These are phyloP conservation scores for Ophiocordyceps australis DNA, from an alignment of 2,329 filamentous ascomycete species.

Conservation along the genomic window DNA sequence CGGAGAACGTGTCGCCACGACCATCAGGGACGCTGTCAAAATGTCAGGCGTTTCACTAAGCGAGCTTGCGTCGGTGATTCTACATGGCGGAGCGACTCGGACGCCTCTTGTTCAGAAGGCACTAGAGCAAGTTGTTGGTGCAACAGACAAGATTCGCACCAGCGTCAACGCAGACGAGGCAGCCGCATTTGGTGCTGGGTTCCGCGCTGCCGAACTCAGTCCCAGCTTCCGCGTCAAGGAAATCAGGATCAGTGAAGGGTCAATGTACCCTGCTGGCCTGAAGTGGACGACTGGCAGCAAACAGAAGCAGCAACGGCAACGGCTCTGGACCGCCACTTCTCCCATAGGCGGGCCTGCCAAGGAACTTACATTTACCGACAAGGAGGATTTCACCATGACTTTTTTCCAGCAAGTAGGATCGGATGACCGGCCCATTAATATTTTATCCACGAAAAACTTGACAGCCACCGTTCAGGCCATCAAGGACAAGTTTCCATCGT, in stretches of 20 bases:
- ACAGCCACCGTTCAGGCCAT: conserved; percentile 67
- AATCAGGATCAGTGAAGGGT: conserved; percentile 65
- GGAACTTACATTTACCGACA: conserved; percentile 68
- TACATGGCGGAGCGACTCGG: conserved; percentile 77
- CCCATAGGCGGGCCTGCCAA: conserved; percentile 60
- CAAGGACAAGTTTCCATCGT: conserved; percentile 56
- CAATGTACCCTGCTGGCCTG: conserved; percentile 55
- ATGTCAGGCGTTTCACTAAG: conserved; percentile 52
- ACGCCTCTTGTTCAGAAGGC: conserved; percentile 90
- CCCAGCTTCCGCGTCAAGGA: conserved; percentile 97
- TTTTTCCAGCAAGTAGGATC: conserved; percentile 57
- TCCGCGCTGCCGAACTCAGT: conserved; percentile 81
- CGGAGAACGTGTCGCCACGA: conserved; percentile 46
- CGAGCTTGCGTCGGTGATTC: conserved; percentile 77
- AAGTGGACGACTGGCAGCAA: conserved; percentile 55
- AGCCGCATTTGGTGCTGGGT: conserved; percentile 87
- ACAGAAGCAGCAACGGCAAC: conserved; percentile 57
- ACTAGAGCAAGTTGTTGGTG: conserved; percentile 58
- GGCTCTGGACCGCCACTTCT: conserved; percentile 65
- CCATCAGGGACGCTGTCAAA: conserved; percentile 57
- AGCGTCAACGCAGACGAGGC: conserved; percentile 97
- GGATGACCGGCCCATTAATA: conserved; percentile 41
- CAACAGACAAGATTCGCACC: conserved; percentile 62
- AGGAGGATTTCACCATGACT: conserved; percentile 61
- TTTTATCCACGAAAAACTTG: conserved; percentile 65